Base-by-base conservation (phyloP, 176 grass and related monocot genomes). In the Puccinellia tenuiflora region DNA sequence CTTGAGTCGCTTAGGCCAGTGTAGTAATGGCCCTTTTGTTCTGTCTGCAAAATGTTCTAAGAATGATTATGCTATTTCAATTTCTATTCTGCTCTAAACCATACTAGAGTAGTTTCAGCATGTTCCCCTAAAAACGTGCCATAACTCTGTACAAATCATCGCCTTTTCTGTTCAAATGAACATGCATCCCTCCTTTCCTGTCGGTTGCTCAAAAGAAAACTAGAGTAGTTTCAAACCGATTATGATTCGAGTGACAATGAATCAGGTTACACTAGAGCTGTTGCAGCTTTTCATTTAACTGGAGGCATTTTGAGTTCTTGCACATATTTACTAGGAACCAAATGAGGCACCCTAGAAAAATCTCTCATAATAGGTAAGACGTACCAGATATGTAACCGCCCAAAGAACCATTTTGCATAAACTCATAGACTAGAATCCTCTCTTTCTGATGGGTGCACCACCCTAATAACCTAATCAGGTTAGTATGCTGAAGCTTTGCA, bases 391-490 rank as follows among this genome's bases (percentile, higher is more conserved):
- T 78, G 45, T 37, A 21, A 3, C 0, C 0, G 21, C 82, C 38
- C 64, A 90, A 40, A 46, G 5, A 53, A 26, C 73, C 73, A 18
- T 85, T 90, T 31, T 45, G 61, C 25, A 78, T 5, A 34, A 55
- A 64, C 17, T 72, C 64, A 21, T 86, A 86, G 15, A 86, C 78
- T 28, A 90, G 28, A 66, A 90, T 82, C 35, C 21, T 64, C 73
- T 85, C 88, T 65, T 78, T 53, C 22, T 3, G 79, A 78, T 90
- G 79, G n/a, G 82, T 72, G 53, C 88, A 86, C 65, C 79, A 90
- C 2, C 88, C 88, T 9, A 86, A 21, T 28, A 83, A 56, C 68
- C 65, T 86, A 45, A 73, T 0, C 12, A 90, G 16, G 73, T 90
- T 90, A 3, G 10, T 25, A 85, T 90, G 88, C 11, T 83, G 43